These are phyloP conservation scores for Misopates orontium DNA, from an alignment of 257 asterid species.

Conservation along the genomic window DNA sequence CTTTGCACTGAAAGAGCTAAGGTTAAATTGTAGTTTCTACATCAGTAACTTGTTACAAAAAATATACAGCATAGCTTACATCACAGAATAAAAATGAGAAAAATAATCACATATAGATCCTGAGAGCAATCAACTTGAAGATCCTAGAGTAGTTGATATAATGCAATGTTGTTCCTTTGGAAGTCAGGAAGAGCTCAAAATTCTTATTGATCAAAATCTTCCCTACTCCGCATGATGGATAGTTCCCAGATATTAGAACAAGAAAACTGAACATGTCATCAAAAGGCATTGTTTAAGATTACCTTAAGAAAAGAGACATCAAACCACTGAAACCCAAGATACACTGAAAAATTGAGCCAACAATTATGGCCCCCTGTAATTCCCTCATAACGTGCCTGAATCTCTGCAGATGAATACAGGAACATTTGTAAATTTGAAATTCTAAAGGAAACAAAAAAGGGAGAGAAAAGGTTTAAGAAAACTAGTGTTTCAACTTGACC, in stretches of 20 bases:
- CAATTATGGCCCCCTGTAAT: slow-evolving; percentile 91
- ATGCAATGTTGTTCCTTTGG: not conserved
- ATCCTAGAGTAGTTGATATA: not conserved
- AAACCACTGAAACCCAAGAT: slow-evolving; percentile 91
- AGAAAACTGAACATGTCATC: slow-evolving; percentile 8
- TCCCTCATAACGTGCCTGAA: slow-evolving; percentile 94
- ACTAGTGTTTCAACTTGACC: not conserved
- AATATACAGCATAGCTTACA: too few relatives aligned
- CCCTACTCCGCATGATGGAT: slow-evolving; percentile 1
- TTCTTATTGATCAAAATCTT: not conserved
- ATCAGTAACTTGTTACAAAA: too few relatives aligned
- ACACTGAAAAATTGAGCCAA: slow-evolving; percentile 84
- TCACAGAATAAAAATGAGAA: not conserved
- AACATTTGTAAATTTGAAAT: slow-evolving; percentile 10
- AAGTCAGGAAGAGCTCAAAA: not conserved
- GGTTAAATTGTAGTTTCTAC: slow-evolving; percentile 5
- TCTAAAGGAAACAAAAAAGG: slow-evolving; percentile 14
- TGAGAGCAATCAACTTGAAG: not conserved
- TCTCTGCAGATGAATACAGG: slow-evolving; percentile 52
- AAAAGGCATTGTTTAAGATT: slow-evolving; percentile 26
- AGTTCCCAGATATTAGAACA: slow-evolving; percentile 20
- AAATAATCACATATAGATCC: too few relatives aligned
- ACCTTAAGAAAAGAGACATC: slow-evolving; percentile 85
- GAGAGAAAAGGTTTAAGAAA: slow-evolving; percentile 4
- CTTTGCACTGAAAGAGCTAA: not conserved